Evolutionary conservation across 2,329 filamentous ascomycete species (phyloP), one percentile per base, ranked within the genome.

Genomic region (Nannizziopsis barbatae): DNA sequence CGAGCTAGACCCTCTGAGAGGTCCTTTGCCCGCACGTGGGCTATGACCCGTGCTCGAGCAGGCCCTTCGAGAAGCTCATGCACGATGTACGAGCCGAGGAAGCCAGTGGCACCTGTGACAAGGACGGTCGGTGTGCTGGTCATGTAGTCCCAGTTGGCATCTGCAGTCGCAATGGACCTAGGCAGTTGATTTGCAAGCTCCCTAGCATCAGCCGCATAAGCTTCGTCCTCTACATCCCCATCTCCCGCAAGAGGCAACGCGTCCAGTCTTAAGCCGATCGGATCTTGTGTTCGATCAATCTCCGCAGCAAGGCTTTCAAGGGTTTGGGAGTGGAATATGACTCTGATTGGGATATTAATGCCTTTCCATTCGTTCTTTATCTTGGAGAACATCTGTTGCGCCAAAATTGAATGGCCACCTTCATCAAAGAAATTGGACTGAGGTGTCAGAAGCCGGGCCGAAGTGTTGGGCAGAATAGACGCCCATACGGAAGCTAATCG

Each of bases 71-170:
- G 73, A 1, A 95, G 66, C 48, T 94, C 86, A 48, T 76, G 76
- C 30, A 93, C 70, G 9, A 95, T 71, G 60, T 88, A 93, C 0
- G 85, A 77, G 22, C 89, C 89, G 15, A 95, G 67, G 71, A 95
- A 95, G 2, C 89, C 89, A 4, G 89, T 95, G 3, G 86, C 87
- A 38, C 90, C 88, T 2, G 89, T 95, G 4, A 95, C 69, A 64
- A 95, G 84, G 9, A 92, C 74, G 0, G 82, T 87, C 2, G 72
- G 66, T 33, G 62, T 62, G 6, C 55, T 55, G 22, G 53, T 11
- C 66, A 59, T 31, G 71, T 57, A 36, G 54, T 58, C 41, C 52
- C 69, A 50, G 50, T 65, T 52, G 53, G 64, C 1, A 54, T 50
- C 30, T 61, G 59, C 56, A 69, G 73, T 11, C 56, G 60, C 33